A percentile compares a stretch with the other conserved stretches of the same genome.
Evolutionary conservation across 768 basidiomycete species (phyloP).

Genomic region (Lyophyllum decastes): DNA sequence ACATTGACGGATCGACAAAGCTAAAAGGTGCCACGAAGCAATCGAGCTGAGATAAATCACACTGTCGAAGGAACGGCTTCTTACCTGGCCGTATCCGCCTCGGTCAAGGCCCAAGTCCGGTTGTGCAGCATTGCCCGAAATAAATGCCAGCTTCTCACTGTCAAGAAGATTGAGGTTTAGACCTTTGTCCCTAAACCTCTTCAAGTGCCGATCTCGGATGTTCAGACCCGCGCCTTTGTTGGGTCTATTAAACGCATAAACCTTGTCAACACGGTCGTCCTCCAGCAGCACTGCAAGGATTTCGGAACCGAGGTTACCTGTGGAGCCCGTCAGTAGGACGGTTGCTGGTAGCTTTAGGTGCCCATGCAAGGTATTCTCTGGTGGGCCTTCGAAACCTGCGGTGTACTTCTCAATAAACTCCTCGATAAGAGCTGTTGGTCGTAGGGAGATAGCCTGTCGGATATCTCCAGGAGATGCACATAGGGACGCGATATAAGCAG

Average conservation of each 20-base stretch:
- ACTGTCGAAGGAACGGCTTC: not conserved
- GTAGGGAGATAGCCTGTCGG: not conserved
- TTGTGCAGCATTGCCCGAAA: constrained; percentile 32
- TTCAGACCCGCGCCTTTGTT: constrained; percentile 4
- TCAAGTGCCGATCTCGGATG: constrained; percentile 16
- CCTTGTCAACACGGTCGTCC: constrained; percentile 10
- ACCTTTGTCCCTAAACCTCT: constrained; percentile 26
- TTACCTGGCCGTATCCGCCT: constrained; percentile 21
- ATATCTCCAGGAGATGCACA: constrained; percentile 4
- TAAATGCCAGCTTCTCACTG: constrained; percentile 31
- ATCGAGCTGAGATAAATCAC: not conserved
- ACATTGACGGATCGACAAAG: constrained; percentile 31
- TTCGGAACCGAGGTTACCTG: constrained; percentile 22
- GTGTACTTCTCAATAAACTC: constrained; percentile 42
- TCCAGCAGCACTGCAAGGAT: constrained; percentile 15
- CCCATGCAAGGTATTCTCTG: not conserved
- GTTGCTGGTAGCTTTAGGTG: not conserved
- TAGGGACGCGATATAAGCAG: constrained; percentile 19
- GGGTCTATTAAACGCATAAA: constrained; percentile 21
- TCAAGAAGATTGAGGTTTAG: constrained; percentile 26
- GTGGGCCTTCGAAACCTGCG: constrained; percentile 8
- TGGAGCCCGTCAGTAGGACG: constrained; percentile 21
- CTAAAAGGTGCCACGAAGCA: constrained; percentile 8
- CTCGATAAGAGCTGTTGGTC: constrained; percentile 16
- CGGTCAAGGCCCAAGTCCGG: constrained; percentile 30